Conservation (phyloP, 192 early-diverging fungal genomes). For the Tieghemiomyces parasiticus region DNA sequence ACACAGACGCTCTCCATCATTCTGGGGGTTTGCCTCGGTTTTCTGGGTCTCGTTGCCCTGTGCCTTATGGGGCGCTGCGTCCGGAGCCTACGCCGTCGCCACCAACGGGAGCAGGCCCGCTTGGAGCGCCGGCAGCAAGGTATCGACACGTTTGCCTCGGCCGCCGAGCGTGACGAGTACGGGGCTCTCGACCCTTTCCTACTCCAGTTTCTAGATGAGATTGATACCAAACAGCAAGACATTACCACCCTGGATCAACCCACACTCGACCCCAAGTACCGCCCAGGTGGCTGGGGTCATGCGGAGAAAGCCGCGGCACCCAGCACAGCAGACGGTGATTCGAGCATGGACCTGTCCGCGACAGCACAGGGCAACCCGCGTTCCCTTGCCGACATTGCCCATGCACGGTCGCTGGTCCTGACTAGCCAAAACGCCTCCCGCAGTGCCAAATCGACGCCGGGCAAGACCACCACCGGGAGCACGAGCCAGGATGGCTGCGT, state of each 20-base stretch:
- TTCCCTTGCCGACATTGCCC: no score
- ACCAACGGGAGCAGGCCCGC: background rate
- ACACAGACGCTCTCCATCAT: no score
- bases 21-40: no score
- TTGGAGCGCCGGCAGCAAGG: background rate
- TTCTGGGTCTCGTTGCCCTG: background rate
- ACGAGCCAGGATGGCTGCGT: slow-evolving; percentile 16
- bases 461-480: no score
- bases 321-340: background rate
- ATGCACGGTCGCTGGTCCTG: no score
- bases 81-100: background rate
- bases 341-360: no score
- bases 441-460: no score
- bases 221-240: background rate
- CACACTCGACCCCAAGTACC: background rate
- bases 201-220: background rate
- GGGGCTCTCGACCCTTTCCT: background rate
- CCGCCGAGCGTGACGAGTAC: no score
- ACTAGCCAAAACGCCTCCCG: no score
- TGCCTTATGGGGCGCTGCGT: background rate
- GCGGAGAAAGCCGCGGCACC: no score
- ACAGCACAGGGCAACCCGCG: no score
- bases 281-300: background rate
- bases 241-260: background rate
- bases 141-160: background rate